phyloP scores from a whole-genome alignment of 179 eudicot genomes.

The Gypsophila paniculata region DNA sequence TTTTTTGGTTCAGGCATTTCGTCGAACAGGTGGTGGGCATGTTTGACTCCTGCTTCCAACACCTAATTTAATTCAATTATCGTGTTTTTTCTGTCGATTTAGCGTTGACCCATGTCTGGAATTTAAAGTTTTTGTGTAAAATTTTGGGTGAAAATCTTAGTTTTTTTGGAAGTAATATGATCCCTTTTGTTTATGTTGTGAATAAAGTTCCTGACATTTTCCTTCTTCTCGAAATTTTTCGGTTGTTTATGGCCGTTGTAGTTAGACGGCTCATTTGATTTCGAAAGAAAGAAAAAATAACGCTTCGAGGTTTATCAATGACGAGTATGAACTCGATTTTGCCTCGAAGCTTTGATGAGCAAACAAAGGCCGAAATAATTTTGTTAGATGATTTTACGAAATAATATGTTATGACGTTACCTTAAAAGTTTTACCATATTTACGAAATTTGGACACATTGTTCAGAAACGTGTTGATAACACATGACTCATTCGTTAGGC shows the following conservation, averaged over 20 bases:
- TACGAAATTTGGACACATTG: not conserved
- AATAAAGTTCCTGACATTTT: slow-evolving; percentile 28
- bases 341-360: not conserved
- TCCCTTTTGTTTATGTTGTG: slow-evolving; percentile 27
- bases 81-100: not conserved
- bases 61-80: not conserved
- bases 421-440: not conserved
- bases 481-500: not conserved
- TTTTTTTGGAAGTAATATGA: slow-evolving; percentile 17
- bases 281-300: not conserved
- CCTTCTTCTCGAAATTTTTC: slow-evolving; percentile 24
- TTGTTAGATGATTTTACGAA: not conserved
- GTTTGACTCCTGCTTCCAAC: not conserved
- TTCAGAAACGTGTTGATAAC: not conserved
- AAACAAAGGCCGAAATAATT: not conserved
- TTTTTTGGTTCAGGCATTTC: slow-evolving; percentile 16
- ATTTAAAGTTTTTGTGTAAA: not conserved
- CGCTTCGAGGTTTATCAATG: not conserved
- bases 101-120: not conserved
- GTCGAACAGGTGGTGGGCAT: slow-evolving; percentile 17
- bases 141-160: not conserved
- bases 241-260: slow-evolving; percentile 27
- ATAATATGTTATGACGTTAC: not conserved
- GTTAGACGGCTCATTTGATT: slow-evolving; percentile 22
- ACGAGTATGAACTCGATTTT: not conserved